Base-by-base conservation (phyloP, 768 basidiomycete genomes). In the Jaapia argillacea region DNA sequence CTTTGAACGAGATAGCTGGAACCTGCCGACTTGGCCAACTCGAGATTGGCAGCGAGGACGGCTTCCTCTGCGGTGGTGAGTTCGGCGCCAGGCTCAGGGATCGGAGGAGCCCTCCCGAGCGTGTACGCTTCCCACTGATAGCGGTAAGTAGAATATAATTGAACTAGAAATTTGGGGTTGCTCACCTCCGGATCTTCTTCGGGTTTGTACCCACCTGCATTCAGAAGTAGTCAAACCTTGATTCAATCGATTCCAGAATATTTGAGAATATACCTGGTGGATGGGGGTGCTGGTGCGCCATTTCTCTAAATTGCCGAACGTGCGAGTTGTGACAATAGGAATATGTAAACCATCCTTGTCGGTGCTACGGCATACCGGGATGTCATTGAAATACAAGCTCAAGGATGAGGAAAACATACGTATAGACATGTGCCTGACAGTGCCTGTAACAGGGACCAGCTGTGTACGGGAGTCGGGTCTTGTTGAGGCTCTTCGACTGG, bases 311-410 rank as follows among this genome's bases (percentile, higher is more conserved):
- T 64, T 99, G 96, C 45, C 93, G 82, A 48, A 98, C 90, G 64
- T 96, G 82, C 41, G 79, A 75, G 61, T 92, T 87, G 67, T 99
- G 92, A 67, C 94, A 91, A 62, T 87, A 96, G 40, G 89, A 82
- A 65, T 98, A 98, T 27, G 92, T 98, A 69, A 97, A 98, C 92
- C 92, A 96, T 28, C 82, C 79, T 69, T 90, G 86, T 52, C 78
- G 78, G 58, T 83, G 79, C 83, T 90, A 66, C 49, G 43, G 48
- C 53, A 63, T 59, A 60, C 53, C 39, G 42, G 49, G 53, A 49
- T 54, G 43, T 33, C 10, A 33, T 33, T 33, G 28, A 33, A 33
- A 33, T 10, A n/a, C n/a, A n/a, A n/a, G 28, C 42, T 36, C 35
- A 45, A 39, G 31, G 45, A n/a, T 52, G 57, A 55, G 51, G 56